Conservation (phyloP, 805 yeast species). For the Spathaspora passalidarum region DNA sequence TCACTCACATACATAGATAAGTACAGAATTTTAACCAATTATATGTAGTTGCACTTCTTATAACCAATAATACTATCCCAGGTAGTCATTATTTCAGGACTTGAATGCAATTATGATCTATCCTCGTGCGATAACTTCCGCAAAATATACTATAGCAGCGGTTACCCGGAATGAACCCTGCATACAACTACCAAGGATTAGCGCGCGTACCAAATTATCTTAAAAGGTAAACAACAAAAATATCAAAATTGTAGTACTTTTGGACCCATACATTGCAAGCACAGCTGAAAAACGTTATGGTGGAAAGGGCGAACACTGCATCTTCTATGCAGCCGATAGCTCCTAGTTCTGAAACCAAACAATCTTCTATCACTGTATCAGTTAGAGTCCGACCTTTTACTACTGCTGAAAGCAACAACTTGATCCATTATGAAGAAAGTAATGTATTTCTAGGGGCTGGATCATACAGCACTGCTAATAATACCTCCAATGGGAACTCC, state of each 20-base stretch:
- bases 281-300: background rate
- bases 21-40: too few species aligned
- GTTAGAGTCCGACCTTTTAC: slow-evolving; percentile 88
- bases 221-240: background rate
- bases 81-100: too few species aligned
- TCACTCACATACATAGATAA: too few species aligned
- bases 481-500: background rate
- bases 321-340: background rate
- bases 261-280: background rate
- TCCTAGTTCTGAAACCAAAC: slow-evolving; percentile 17
- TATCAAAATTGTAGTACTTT: background rate
- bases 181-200: background rate
- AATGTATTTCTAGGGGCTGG: slow-evolving; percentile 54
- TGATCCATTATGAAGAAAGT: slow-evolving; percentile 40
- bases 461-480: slow-evolving; percentile 20
- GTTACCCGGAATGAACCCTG: background rate
- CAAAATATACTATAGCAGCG: too few species aligned
- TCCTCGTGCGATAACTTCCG: too few species aligned
- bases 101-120: too few species aligned
- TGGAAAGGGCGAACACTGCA: background rate
- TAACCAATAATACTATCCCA: too few species aligned
- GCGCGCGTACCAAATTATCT: background rate
- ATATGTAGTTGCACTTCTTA: too few species aligned
- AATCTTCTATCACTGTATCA: slow-evolving; percentile 71
- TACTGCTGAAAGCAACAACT: slow-evolving; percentile 45